Percentiles rank a stretch among this genome's conserved stretches.
These are phyloP conservation scores for Stemphylium vesicarium DNA, from an alignment of 2,329 filamentous ascomycete genomes.

Conservation along the genomic window DNA sequence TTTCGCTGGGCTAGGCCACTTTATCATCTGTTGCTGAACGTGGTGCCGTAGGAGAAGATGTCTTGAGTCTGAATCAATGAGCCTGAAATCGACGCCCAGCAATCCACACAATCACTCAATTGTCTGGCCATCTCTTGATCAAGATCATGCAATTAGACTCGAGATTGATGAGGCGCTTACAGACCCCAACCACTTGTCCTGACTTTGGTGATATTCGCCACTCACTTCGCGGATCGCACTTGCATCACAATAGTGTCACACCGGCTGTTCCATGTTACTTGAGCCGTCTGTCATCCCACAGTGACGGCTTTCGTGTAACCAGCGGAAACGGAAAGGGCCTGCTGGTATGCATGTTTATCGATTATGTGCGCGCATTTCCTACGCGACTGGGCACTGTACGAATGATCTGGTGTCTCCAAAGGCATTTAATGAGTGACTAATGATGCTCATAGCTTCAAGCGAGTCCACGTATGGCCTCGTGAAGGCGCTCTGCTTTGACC, in stretches of 20 bases:
- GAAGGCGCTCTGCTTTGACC: constrained; percentile 21
- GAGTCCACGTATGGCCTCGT: constrained; percentile 3
- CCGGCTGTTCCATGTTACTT: constrained; percentile 11
- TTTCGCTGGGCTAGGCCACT: not conserved
- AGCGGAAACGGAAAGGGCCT: constrained; percentile 26
- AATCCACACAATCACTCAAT: not conserved
- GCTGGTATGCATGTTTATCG: constrained; percentile 8
- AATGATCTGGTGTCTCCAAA: constrained; percentile 21
- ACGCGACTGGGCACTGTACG: constrained; percentile 16
- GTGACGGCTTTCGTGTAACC: constrained; percentile 31
- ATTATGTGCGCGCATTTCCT: constrained; percentile 12
- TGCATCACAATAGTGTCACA: not conserved
- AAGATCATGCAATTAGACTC: constrained; percentile 3
- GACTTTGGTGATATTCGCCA: not conserved
- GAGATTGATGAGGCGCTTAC: not conserved
- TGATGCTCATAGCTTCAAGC: not conserved
- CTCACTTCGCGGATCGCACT: not conserved
- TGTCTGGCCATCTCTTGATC: not conserved
- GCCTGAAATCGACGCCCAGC: not conserved
- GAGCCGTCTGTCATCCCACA: constrained; percentile 21
- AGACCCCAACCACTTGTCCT: not conserved
- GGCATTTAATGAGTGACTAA: constrained; percentile 12
- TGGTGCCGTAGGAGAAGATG: not conserved
- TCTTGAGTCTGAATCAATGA: constrained; percentile 1
- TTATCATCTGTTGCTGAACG: not conserved